Percentiles rank a stretch among this genome's conserved stretches.
These are phyloP conservation scores for Linderniella brevidens DNA, from an alignment of 257 asterid genomes.

Conservation along the genomic window DNA sequence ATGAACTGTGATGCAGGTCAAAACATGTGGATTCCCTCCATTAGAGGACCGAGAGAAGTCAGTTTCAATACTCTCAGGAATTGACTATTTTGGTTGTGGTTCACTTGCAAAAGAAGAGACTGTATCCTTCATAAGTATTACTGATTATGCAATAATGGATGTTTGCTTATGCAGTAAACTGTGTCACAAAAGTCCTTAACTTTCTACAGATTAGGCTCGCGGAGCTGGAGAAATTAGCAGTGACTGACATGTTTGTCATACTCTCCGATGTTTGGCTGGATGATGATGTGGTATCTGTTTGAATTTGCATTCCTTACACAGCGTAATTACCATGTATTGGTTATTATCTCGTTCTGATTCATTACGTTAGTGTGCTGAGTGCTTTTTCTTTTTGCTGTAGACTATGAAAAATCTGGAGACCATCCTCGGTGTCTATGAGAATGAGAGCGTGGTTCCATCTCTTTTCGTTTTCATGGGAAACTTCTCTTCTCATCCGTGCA, in stretches of 20 bases:
- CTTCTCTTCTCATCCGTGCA: slow-evolving; percentile 85
- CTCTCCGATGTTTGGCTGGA: slow-evolving; percentile 92
- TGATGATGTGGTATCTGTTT: slow-evolving; percentile 44
- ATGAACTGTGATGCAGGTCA: slow-evolving; percentile 38
- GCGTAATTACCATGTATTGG: slow-evolving; percentile 3
- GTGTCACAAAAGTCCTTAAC: slow-evolving; percentile 23
- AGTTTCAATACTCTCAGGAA: slow-evolving; percentile 33
- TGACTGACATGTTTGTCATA: slow-evolving; percentile 86
- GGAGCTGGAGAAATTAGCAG: slow-evolving; percentile 77
- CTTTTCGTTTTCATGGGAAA: slow-evolving; percentile 96
- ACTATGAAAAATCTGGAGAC: slow-evolving; percentile 66
- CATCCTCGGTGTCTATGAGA: slow-evolving; percentile 70
- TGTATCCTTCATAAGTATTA: slow-evolving; percentile 44
- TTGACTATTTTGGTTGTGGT: slow-evolving; percentile 83
- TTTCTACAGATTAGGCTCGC: slow-evolving; percentile 47
- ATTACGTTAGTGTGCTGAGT: slow-evolving; percentile 16
- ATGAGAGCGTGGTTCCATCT: slow-evolving; percentile 70
- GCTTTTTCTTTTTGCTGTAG: slow-evolving; percentile 55
- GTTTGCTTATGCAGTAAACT: slow-evolving; percentile 2
- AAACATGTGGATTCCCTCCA: slow-evolving; percentile 87
- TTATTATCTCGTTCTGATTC: slow-evolving; percentile 9
- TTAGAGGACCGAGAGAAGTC: slow-evolving; percentile 80
- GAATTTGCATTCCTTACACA: slow-evolving; percentile 5
- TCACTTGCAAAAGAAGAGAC: slow-evolving; percentile 73
- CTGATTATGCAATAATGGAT: no score